These are phyloP conservation scores for Ananas comosus DNA, from an alignment of 176 grass and related monocot genomes.

Conservation along the genomic window DNA sequence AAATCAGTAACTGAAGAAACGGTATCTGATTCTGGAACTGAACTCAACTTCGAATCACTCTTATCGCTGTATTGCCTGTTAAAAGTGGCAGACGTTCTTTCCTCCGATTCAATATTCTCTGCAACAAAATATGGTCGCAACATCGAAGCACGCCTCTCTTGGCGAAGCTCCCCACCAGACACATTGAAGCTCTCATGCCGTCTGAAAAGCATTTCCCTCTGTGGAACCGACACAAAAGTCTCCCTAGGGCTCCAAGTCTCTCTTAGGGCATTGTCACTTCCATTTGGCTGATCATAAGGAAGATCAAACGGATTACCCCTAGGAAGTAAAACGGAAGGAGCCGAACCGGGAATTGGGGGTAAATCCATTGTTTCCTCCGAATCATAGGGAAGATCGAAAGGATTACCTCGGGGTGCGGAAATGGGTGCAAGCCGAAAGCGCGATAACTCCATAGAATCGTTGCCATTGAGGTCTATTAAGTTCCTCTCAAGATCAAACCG, in stretches of 20 bases:
- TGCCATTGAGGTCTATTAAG: constrained; percentile 36
- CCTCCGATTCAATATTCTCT: constrained; percentile 26
- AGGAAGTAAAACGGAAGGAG: constrained; percentile 37
- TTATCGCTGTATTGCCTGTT: constrained; percentile 11
- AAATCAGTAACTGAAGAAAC: constrained; percentile 28
- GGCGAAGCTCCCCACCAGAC: too few relatives aligned
- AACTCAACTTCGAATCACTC: constrained; percentile 23
- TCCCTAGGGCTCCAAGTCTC: constrained; percentile 41
- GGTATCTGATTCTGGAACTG: constrained; percentile 26
- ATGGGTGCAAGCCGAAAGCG: constrained; percentile 42
- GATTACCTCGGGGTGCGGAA: constrained; percentile 29
- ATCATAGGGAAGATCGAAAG: constrained; percentile 24
- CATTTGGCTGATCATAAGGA: constrained; percentile 26
- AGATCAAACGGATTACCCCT: constrained; percentile 34
- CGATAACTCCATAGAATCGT: constrained; percentile 37
- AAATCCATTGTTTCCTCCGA: constrained; percentile 37
- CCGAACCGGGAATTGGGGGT: constrained; percentile 43
- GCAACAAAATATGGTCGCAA: constrained; percentile 37
- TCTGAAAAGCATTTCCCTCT: constrained; percentile 8
- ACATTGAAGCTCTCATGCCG: constrained; percentile 18
- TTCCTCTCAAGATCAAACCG: constrained; percentile 45
- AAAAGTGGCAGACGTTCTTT: not conserved
- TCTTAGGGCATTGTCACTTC: not conserved
- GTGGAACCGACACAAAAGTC: not conserved
- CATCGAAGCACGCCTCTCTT: constrained; percentile 1